Base-by-base conservation (phyloP, 495 filamentous ascomycete species). In the Podospora sp. region DNA sequence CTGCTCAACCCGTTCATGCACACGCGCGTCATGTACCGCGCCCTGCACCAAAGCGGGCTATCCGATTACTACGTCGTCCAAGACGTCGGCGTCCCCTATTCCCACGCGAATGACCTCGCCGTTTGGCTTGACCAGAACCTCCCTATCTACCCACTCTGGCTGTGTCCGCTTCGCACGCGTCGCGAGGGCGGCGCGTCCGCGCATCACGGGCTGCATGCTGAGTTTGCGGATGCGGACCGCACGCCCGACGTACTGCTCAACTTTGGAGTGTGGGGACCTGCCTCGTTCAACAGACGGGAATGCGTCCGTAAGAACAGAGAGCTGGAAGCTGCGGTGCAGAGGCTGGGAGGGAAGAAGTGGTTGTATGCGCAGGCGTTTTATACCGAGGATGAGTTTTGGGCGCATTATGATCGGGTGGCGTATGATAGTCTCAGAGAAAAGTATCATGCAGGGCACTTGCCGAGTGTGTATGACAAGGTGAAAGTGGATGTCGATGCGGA, bases 291-390 rank as follows among this genome's bases (percentile, higher is more conserved):
- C 59, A 71, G 72, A 46, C 51, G 71, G 0, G 74, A 78, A 52
- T 65, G 76, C 25, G 69, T 90, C 0, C 65, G 69, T 0, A 76
- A 80, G 36, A 92, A 92, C 72, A 78, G 85, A 0, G 79, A 77
- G 0, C 76, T 93, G 1, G 91, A 93, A 73, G 71, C 72, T 0
- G 85, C 84, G 50, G 79, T 92, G 0, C 77, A 77, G 0, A 82
- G 82, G 36, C 76, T 91, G 0, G 82, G 85, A 6, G 91, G 91
- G 1, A 77, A 79, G 63, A 85, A 85, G 70, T 82, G 80, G 71
- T 65, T 85, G 14, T 85, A 87, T 63, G 82, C 84, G 0, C 85
- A 86, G 59, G 79, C 81, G 0, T 85, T 82, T 64, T 88, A 88
- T 63, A 79, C 79, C 14, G 81, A 85, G 70, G 81, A 78, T 0